Evolutionary conservation across 2,329 filamentous ascomycete genomes (phyloP).

Genomic region (Fulvia fulva): DNA sequence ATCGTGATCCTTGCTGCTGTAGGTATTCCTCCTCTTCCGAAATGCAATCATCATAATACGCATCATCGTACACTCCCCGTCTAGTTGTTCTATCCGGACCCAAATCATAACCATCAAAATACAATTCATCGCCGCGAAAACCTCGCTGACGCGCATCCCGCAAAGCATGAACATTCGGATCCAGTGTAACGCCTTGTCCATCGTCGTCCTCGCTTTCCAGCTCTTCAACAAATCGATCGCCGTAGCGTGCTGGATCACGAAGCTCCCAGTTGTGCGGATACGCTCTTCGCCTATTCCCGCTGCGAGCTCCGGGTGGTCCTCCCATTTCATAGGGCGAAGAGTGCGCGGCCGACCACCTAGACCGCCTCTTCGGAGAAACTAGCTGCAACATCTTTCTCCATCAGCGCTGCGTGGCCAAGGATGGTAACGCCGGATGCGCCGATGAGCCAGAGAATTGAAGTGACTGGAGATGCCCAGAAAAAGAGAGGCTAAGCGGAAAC

Average conservation of each 20-base stretch:
- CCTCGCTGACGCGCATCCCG: conserved; percentile 23
- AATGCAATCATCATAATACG: conserved; percentile 40
- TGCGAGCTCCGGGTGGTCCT: conserved; percentile 83
- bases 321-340: conserved; percentile 84
- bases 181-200: conserved; percentile 41
- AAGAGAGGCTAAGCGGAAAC: conserved; percentile 57
- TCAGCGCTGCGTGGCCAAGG: conserved; percentile 70
- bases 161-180: conserved; percentile 35
- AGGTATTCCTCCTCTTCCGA: conserved; percentile 51
- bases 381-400: conserved; percentile 67
- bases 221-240: conserved; percentile 58
- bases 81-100: conserved; percentile 37
- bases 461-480: conserved; percentile 78
- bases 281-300: conserved; percentile 53
- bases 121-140: conserved; percentile 44
- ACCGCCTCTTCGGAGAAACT: conserved; percentile 99
- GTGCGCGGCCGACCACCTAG: conserved; percentile 99
- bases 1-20: conserved; percentile 32
- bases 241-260: conserved; percentile 34
- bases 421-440: conserved; percentile 92
- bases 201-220: conserved; percentile 55
- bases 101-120: conserved; percentile 48
- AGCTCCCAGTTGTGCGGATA: conserved; percentile 41
- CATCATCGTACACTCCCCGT: conserved; percentile 43
- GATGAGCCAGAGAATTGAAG: conserved; percentile 88